A percentile compares a stretch with the other conserved stretches of the same genome.
phyloP scores from a whole-genome alignment of 2,329 filamentous ascomycete species.

The Cladophialophora carrionii region DNA sequence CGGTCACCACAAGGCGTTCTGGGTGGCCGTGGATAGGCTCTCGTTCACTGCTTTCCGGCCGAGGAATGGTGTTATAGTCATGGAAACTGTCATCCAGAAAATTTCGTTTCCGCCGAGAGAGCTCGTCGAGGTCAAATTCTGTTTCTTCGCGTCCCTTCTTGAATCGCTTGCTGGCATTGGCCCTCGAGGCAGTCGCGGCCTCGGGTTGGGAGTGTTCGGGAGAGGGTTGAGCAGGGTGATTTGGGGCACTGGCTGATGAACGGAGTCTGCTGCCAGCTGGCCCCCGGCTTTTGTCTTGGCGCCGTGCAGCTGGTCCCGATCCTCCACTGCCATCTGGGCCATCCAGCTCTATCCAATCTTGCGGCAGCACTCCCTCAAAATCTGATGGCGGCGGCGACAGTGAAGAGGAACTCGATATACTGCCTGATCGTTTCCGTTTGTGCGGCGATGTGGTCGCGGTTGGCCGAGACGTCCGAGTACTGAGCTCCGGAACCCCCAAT shows the following conservation, averaged over 20 bases:
- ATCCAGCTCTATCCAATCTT: slow-evolving; percentile 27
- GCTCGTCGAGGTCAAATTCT: slow-evolving; percentile 33
- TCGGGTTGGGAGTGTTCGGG: slow-evolving; percentile 18
- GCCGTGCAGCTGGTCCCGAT: slow-evolving; percentile 28
- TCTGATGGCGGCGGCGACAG: slow-evolving; percentile 48
- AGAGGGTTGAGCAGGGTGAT: slow-evolving; percentile 17
- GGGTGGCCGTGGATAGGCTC: slow-evolving; percentile 26
- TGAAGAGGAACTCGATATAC: slow-evolving; percentile 43
- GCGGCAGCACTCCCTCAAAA: slow-evolving; percentile 40
- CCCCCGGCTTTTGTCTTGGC: slow-evolving; percentile 32
- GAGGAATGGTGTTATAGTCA: slow-evolving; percentile 36
- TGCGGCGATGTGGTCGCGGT: slow-evolving; percentile 21
- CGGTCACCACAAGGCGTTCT: slow-evolving; percentile 3
- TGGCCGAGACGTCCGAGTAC: slow-evolving; percentile 11
- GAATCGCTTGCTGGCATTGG: slow-evolving; percentile 24
- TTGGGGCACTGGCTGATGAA: slow-evolving; percentile 29
- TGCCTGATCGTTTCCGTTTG: slow-evolving; percentile 37
- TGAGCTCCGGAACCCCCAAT: slow-evolving; percentile 4
- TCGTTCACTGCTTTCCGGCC: slow-evolving; percentile 34
- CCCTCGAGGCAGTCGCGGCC: slow-evolving; percentile 10
- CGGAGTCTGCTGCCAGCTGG: slow-evolving; percentile 33
- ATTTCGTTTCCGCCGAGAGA: slow-evolving; percentile 27
- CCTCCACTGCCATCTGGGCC: slow-evolving; percentile 20
- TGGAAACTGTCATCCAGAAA: slow-evolving; percentile 33
- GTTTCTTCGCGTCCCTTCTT: slow-evolving; percentile 28